Percentiles rank a stretch among this genome's conserved stretches.
These are phyloP conservation scores for Amanita jacksonii DNA, from an alignment of 768 basidiomycete species.

Conservation along the genomic window DNA sequence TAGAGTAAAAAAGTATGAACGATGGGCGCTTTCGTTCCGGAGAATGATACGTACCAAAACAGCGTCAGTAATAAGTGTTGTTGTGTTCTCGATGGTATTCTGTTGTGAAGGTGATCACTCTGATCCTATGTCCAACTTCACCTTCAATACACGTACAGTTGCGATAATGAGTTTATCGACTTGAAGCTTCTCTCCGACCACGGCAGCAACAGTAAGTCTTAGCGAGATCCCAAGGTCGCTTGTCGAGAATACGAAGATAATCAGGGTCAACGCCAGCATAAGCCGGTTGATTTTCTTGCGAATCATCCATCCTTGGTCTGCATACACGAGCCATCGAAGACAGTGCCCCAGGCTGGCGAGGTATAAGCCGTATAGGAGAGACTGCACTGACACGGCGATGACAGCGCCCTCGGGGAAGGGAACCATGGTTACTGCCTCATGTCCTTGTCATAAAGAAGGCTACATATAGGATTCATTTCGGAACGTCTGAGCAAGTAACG, in stretches of 20 bases:
- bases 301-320: neutral
- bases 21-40: neutral
- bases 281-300: neutral
- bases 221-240: neutral
- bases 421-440: neutral
- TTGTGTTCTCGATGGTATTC: neutral
- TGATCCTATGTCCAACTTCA: no score
- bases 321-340: neutral
- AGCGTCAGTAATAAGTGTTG: neutral
- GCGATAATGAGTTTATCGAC: neutral
- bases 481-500: no score
- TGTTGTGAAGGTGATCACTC: neutral
- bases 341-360: neutral
- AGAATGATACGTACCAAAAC: neutral
- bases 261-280: neutral
- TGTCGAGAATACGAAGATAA: neutral
- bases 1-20: neutral
- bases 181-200: neutral
- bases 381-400: neutral
- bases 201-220: neutral
- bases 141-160: neutral
- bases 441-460: no score
- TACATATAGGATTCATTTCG: no score
- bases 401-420: neutral
- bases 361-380: neutral